Evolutionary conservation across 176 grass and related monocot species (phyloP), one percentile per base, ranked within the genome.

Genomic region (Themeda triandra): DNA sequence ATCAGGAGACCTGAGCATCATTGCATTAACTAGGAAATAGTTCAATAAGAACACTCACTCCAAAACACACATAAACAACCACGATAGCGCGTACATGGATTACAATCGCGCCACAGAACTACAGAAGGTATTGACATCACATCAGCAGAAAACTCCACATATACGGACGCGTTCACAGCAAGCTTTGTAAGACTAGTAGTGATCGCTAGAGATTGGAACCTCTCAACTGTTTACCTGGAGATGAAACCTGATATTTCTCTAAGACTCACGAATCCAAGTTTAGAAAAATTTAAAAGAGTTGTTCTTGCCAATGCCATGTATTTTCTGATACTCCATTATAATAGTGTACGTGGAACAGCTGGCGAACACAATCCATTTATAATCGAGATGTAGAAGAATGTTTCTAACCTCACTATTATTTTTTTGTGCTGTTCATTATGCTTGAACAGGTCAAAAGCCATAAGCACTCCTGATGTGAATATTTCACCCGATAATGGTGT

Each of bases 391-490:
- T 74, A 36, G 25, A 80, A 28, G 29, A 76, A 63, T 63, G 25
- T 39, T 85, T 80, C n/a, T 63, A 39, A 42, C 25, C 25, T 54
- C 69, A 44, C 69, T 31, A 69, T 85, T 37, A 6, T 66, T 63
- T 63, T 35, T 68, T 27, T 37, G 39, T 83, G 37, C 36, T 66
- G 36, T 78, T 53, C 75, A 66, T 84, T 73, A 23, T 84, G 24
- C 67, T 70, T 37, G 27, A 76, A 74, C 89, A 91, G 89, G 71
- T 71, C 85, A 84, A 87, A 78, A 84, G 76, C 89, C 25, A 27
- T 71, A 76, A 91, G 85, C 69, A 80, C 81, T 71, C 63, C 89
- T 18, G 81, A 91, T 40, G 85, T 91, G 76, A 87, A 84, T 80
- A 77, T 82, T 86, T 33, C 78, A 78, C 58, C 83, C 33, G 54